Conservation (phyloP, 352 stramenopile genomes). For the Halophytophthora polymorphica region DNA sequence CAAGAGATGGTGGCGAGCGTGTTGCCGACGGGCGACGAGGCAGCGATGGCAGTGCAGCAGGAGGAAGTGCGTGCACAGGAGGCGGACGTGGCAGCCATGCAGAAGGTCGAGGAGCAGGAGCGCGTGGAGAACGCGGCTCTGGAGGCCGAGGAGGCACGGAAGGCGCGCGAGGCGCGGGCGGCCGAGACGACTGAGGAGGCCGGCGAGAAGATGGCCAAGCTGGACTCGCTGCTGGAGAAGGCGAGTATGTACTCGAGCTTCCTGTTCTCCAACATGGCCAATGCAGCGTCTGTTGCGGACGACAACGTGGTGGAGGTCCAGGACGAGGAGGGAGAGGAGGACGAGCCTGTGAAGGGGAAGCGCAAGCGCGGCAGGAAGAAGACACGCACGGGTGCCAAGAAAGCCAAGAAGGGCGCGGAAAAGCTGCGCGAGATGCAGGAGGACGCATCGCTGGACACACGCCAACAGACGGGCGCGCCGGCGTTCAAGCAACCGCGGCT, state of each 20-base stretch:
- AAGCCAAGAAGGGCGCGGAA: conserved; percentile 50
- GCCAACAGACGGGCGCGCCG: conserved; percentile 28
- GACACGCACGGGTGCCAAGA: conserved; percentile 14
- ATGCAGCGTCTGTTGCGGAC: conserved; percentile 37
- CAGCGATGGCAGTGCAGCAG: conserved; percentile 11
- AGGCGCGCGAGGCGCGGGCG: conserved; percentile 1
- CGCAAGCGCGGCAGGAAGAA: conserved; percentile 40
- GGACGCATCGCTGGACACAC: conserved; percentile 43
- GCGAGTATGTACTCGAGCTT: conserved; percentile 86
- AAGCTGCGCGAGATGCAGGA: conserved; percentile 69
- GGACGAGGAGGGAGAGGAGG: conserved; percentile 26
- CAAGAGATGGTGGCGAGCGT: conserved; percentile 53
- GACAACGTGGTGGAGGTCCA: background rate
- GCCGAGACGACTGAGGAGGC: conserved; percentile 34
- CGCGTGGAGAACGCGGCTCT: conserved; percentile 18
- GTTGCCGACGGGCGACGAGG: conserved; percentile 21
- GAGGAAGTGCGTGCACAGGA: conserved; percentile 10
- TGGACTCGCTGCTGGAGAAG: conserved; percentile 86
- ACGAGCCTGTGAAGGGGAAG: conserved; percentile 23
- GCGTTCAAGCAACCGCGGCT: conserved; percentile 71
- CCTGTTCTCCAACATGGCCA: conserved; percentile 84
- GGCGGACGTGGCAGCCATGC: conserved; percentile 82
- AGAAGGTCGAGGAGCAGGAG: conserved; percentile 61
- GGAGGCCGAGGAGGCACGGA: conserved; percentile 9
- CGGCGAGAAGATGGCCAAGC: conserved; percentile 70